phyloP scores from a whole-genome alignment of 495 filamentous ascomycete genomes.

The Hypoxylon lienhwacheense region DNA sequence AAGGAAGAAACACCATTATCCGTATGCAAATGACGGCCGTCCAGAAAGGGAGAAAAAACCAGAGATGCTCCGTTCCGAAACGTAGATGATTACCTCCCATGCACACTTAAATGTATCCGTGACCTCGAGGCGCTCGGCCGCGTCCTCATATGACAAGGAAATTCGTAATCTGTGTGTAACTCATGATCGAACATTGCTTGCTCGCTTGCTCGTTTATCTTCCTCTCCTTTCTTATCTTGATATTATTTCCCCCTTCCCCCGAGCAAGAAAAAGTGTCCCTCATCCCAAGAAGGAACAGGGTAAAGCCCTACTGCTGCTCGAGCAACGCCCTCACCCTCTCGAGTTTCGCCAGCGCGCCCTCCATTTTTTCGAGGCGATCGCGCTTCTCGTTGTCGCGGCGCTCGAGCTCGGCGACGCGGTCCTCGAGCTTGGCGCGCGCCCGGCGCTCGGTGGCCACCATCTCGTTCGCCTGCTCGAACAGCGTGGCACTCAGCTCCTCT shows the following conservation, averaged over 20 bases:
- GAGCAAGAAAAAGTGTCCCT: not conserved
- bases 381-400: slow-evolving; percentile 70
- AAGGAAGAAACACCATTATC: not conserved
- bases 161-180: slow-evolving; percentile 13
- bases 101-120: slow-evolving; percentile 5
- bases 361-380: slow-evolving; percentile 69
- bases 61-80: too few species aligned
- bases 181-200: slow-evolving; percentile 10
- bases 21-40: slow-evolving; percentile 2
- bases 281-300: not conserved
- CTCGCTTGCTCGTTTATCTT: not conserved
- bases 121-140: not conserved
- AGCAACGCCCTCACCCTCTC: slow-evolving; percentile 69
- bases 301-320: slow-evolving; percentile 15
- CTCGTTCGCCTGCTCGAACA: slow-evolving; percentile 95
- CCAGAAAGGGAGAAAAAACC: too few species aligned
- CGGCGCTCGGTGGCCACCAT: slow-evolving; percentile 92
- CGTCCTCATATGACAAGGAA: slow-evolving; percentile 5
- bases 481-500: slow-evolving; percentile 80
- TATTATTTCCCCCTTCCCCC: too few species aligned
- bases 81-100: not conserved
- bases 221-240: not conserved
- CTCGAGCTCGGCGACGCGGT: slow-evolving; percentile 70
- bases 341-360: slow-evolving; percentile 78
- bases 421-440: slow-evolving; percentile 76